Base-by-base conservation (phyloP, 805 yeast genomes). In the Maudiozyma serrabonitensis region DNA sequence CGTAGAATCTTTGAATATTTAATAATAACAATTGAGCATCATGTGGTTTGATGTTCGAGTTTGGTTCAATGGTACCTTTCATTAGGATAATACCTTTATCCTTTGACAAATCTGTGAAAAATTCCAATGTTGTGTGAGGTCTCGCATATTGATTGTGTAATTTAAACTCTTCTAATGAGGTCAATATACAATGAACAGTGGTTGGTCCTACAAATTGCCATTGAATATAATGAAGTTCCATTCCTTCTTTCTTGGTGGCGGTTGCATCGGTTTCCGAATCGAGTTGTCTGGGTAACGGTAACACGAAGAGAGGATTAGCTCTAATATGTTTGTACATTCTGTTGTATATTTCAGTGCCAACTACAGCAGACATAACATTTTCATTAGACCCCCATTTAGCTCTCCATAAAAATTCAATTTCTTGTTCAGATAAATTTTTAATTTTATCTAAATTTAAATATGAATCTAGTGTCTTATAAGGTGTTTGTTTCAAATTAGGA, bases 101-200 rank as follows among this genome's bases (percentile, higher is more conserved):
- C 0, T 73, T 67, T 5, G 69, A 70, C 46, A 91, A 69, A 49
- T 93, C 96, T 42, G 82, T 79, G 69, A 91, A 97, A 73, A 91
- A 85, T 67, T 81, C 79, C 54, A 93, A 72, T 0, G 96, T 87
- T 0, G 97, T 88, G 66, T 93, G 98, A 1, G 99, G 98, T 62
- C 87, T 83, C 9, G 99, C 96, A 67, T 75, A 93, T 62, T 91
- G 97, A 49, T 79, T 80, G 62, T 91, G 96, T 28, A 89, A 75
- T 66, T 91, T 89, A 68, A 80, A 93, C 68, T 93, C 98, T 1
- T 93, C 90, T 54, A 93, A 75, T 0, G 96, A 81, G 1, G 99
- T 93, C 58, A 93, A 73, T 76, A 93, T 76, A 62, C 95, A 87
- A 69, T 93, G 96, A 1, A 87, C 74, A 2, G 97, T 90, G 41